Evolutionary conservation across 1,284 basidiomycete species (phyloP).

Genomic region (Mycena sp.): DNA sequence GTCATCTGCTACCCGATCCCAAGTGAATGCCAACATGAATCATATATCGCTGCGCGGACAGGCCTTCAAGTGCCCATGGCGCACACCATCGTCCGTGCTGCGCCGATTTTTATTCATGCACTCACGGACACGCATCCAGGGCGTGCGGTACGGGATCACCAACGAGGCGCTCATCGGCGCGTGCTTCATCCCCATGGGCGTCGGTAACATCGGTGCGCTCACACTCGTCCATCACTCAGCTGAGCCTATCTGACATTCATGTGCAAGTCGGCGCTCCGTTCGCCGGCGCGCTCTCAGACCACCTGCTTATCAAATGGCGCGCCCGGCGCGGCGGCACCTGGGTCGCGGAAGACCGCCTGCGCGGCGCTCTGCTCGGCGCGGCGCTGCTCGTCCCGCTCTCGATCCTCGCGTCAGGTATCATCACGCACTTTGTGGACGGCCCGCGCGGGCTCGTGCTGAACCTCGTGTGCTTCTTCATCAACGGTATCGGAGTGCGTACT

Average conservation of each 20-base stretch:
- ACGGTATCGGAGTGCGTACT: slow-evolving; percentile 36
- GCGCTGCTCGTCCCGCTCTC: slow-evolving; percentile 46
- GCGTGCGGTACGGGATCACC: slow-evolving; percentile 63
- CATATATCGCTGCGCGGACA: slow-evolving; percentile 26
- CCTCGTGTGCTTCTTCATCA: slow-evolving; percentile 38
- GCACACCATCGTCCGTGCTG: slow-evolving; percentile 48
- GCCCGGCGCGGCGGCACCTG: slow-evolving; percentile 47
- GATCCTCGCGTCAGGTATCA: slow-evolving; percentile 33
- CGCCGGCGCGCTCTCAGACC: slow-evolving; percentile 52
- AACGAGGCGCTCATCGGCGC: slow-evolving; percentile 69
- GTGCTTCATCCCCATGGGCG: slow-evolving; percentile 66
- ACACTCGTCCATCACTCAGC: neutral
- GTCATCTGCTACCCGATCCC: neutral
- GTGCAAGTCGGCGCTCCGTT: slow-evolving; percentile 46
- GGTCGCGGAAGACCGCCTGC: slow-evolving; percentile 55
- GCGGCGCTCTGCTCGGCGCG: slow-evolving; percentile 44
- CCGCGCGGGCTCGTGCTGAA: slow-evolving; percentile 34
- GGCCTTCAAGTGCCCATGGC: slow-evolving; percentile 52
- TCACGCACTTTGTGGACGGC: slow-evolving; percentile 33
- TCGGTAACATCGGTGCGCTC: slow-evolving; percentile 65
- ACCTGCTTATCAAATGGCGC: slow-evolving; percentile 46
- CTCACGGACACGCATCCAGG: slow-evolving; percentile 44
- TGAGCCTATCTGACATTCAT: slow-evolving; percentile 7
- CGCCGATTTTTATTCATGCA: slow-evolving; percentile 6
- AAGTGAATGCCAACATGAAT: neutral